Conservation (phyloP, 257 asterid genomes). For the Nemophila menziesii region DNA sequence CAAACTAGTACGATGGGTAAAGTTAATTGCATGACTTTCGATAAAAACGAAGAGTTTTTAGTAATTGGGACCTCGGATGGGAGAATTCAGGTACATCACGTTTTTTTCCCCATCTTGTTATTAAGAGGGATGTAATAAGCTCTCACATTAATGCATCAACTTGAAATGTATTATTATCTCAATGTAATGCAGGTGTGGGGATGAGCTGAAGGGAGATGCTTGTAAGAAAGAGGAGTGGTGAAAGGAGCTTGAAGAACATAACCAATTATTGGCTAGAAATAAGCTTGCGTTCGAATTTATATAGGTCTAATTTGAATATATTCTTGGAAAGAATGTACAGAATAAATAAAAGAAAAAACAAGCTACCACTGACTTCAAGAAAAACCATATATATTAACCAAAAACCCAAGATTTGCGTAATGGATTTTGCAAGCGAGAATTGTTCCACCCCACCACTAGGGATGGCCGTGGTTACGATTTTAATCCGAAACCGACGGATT, state of each 20-base stretch:
- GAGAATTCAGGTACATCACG: slow-evolving; percentile 45
- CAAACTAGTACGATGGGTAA: slow-evolving; percentile 34
- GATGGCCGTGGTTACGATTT: no score
- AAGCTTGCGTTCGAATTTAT: not conserved
- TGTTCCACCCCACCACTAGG: no score
- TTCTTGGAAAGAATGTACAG: no score
- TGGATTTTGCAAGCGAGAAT: no score
- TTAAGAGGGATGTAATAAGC: not conserved
- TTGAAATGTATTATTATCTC: not conserved
- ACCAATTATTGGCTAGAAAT: not conserved
- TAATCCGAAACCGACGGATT: no score
- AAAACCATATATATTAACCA: no score
- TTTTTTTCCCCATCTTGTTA: not conserved
- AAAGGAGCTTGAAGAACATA: not conserved
- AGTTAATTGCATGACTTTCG: slow-evolving; percentile 57
- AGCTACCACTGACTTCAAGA: no score
- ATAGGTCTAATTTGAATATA: no score
- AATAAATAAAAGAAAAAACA: no score
- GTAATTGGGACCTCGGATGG: slow-evolving; percentile 78
- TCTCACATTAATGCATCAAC: not conserved
- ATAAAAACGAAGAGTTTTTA: slow-evolving; percentile 41
- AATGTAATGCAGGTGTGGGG: slow-evolving; percentile 42
- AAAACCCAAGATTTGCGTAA: no score
- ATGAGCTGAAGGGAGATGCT: slow-evolving; percentile 31
- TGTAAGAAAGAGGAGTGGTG: not conserved